Conservation (phyloP, 2,329 filamentous ascomycete genomes). For the Fusarium euwallaceae region DNA sequence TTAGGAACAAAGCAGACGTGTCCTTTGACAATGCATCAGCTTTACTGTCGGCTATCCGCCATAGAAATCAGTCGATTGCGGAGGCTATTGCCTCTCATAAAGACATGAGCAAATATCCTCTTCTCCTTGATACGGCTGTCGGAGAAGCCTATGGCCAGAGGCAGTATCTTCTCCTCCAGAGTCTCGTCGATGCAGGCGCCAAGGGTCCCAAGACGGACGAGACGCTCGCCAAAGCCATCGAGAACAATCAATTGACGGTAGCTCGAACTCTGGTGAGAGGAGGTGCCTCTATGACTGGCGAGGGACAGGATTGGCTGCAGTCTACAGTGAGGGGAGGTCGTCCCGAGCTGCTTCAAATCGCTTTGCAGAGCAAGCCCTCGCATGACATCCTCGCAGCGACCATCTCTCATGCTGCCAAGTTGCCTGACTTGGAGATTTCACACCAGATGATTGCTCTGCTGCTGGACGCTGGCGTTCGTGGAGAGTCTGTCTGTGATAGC, state of each 20-base stretch:
- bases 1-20: neutral
- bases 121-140: conserved; percentile 3
- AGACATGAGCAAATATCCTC: neutral
- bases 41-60: neutral
- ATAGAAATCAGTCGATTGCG: neutral
- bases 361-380: conserved; percentile 8
- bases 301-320: neutral
- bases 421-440: neutral
- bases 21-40: neutral
- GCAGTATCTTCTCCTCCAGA: conserved; percentile 2
- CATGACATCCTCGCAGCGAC: neutral
- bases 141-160: conserved; percentile 11
- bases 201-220: conserved; percentile 9
- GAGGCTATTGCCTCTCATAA: neutral
- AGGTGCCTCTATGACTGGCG: neutral
- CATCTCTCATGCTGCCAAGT: neutral
- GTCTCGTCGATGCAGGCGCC: conserved; percentile 8
- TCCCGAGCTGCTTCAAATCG: conserved; percentile 1
- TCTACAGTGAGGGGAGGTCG: conserved; percentile 3
- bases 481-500: neutral
- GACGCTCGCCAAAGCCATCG: neutral
- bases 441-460: conserved; percentile 7
- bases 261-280: neutral
- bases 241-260: neutral
- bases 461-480: neutral